These are phyloP conservation scores for Candida tropicalis DNA, from an alignment of 1,139 yeast species.

Conservation along the genomic window DNA sequence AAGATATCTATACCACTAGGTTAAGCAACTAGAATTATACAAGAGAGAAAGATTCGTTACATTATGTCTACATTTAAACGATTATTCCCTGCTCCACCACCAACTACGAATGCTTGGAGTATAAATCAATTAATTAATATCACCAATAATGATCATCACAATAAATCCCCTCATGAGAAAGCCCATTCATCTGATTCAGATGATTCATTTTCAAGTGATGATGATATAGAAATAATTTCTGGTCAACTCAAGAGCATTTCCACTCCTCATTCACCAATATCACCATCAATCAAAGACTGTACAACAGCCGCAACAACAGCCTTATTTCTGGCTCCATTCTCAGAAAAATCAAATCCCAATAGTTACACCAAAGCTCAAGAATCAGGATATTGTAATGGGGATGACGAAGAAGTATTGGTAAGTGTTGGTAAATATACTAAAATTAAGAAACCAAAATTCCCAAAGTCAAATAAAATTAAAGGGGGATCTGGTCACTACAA, in stretches of 20 bases:
- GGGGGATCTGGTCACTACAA: conserved; percentile 13
- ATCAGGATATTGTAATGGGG: background rate
- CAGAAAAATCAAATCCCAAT: background rate
- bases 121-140: conserved; percentile 14
- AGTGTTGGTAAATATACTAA: conserved; percentile 18
- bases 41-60: no score
- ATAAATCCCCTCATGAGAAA: background rate
- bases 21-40: no score
- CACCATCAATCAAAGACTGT: background rate
- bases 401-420: conserved; percentile 10
- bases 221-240: conserved; percentile 6
- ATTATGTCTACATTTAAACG: conserved; percentile 15
- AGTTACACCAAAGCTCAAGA: background rate
- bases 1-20: no score
- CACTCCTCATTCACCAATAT: conserved; percentile 5
- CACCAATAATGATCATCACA: background rate
- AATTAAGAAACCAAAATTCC: conserved; percentile 17
- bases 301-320: conserved; percentile 4
- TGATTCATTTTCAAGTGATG: conserved; percentile 2
- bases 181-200: background rate
- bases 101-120: conserved; percentile 21
- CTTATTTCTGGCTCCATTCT: conserved; percentile 10
- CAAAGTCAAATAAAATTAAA: conserved; percentile 12
- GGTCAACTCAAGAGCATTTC: conserved; percentile 6
- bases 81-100: conserved; percentile 23